A percentile compares a stretch with the other conserved stretches of the same genome.
These are phyloP conservation scores for Coprinopsis sp. DNA, from an alignment of 768 basidiomycete genomes.

Conservation along the genomic window DNA sequence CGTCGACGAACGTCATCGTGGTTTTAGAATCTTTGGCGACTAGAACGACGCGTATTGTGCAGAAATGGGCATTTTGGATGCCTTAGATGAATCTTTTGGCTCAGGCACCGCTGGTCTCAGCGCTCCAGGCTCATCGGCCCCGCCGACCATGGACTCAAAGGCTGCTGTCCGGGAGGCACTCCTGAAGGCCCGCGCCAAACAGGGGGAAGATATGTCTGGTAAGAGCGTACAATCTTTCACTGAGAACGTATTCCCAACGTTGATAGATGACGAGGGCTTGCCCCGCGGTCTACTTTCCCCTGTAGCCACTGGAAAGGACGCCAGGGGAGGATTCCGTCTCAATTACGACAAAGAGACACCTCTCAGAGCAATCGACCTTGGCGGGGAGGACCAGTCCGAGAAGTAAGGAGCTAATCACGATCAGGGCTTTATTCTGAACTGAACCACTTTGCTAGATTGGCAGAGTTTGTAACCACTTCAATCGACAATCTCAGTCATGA, in stretches of 20 bases:
- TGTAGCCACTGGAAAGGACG: neutral
- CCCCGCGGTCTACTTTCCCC: neutral
- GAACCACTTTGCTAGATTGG: slow-evolving; percentile 36
- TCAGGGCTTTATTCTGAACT: neutral
- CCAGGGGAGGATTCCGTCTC: slow-evolving; percentile 36
- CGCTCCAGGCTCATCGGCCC: no score
- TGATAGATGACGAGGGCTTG: neutral
- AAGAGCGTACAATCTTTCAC: neutral
- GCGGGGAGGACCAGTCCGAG: slow-evolving; percentile 53
- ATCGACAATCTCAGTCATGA: slow-evolving; percentile 56
- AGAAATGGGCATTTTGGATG: neutral
- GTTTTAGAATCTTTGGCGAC: no score
- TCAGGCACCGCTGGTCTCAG: neutral
- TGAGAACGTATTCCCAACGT: no score
- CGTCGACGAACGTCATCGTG: no score
- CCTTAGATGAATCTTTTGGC: neutral
- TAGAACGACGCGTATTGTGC: neutral
- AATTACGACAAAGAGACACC: slow-evolving; percentile 49
- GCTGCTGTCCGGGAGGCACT: neutral
- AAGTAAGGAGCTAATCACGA: slow-evolving; percentile 27
- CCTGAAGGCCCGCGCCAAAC: neutral
- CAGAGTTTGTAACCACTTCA: slow-evolving; percentile 55
- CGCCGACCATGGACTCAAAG: neutral
- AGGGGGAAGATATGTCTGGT: neutral
- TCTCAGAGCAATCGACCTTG: slow-evolving; percentile 47